phyloP scores from a whole-genome alignment of 2,329 filamentous ascomycete genomes.

The Ampelomyces quisqualis region DNA sequence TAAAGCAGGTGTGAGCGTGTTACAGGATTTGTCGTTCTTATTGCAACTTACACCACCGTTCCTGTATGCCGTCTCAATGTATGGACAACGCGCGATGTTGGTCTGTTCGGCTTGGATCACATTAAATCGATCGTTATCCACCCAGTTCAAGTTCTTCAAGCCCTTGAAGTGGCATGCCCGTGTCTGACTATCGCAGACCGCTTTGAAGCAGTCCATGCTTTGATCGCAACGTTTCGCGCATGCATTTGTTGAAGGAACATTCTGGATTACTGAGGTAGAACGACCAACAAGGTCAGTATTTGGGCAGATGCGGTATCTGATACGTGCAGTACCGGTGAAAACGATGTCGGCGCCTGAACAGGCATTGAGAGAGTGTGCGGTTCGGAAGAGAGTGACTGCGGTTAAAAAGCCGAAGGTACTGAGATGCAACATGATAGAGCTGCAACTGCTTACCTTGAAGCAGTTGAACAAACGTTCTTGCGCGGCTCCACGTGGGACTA shows the following conservation, averaged over 20 bases:
- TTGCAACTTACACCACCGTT: slow-evolving; percentile 17
- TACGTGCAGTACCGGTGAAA: slow-evolving; percentile 19
- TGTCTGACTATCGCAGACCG: slow-evolving; percentile 25
- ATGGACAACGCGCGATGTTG: slow-evolving; percentile 27
- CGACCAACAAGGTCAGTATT: slow-evolving; percentile 21
- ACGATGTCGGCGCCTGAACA: slow-evolving; percentile 23
- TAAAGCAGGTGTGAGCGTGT: slow-evolving; percentile 2
- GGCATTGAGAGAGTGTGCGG: slow-evolving; percentile 19
- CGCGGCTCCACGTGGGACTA: neutral
- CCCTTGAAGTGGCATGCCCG: slow-evolving; percentile 28
- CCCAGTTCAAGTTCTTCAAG: slow-evolving; percentile 19
- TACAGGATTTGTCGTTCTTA: neutral
- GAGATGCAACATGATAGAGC: slow-evolving; percentile 17
- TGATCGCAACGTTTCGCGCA: slow-evolving; percentile 25
- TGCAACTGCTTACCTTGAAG: neutral
- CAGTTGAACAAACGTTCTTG: neutral
- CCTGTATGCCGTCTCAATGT: slow-evolving; percentile 19
- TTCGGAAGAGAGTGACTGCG: slow-evolving; percentile 17
- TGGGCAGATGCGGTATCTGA: slow-evolving; percentile 25
- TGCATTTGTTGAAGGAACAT: slow-evolving; percentile 19
- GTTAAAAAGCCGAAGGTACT: slow-evolving; percentile 15
- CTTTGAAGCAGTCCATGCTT: slow-evolving; percentile 27
- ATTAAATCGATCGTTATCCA: slow-evolving; percentile 20
- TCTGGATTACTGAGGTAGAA: slow-evolving; percentile 12
- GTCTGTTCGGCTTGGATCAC: slow-evolving; percentile 26